Evolutionary conservation across 2,329 filamentous ascomycete species (phyloP), one percentile per base, ranked within the genome.

Genomic region (Leptodontidium sp.): DNA sequence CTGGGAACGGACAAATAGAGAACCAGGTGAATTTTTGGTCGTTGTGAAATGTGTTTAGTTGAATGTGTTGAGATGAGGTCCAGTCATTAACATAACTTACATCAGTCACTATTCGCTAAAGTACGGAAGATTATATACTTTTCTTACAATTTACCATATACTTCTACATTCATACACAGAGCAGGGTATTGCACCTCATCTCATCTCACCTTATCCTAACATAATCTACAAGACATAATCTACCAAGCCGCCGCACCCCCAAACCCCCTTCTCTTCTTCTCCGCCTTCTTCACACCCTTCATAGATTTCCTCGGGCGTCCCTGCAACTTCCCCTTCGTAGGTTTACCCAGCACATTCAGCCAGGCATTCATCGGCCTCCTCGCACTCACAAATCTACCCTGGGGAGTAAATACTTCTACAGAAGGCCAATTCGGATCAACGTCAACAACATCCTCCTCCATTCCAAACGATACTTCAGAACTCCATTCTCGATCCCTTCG

Each of bases 321-420:
- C 73, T 81, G 85, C 75, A 81, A 83, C 67, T 85, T 83, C 67
- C 84, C 80, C 29, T 82, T 80, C n/a, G 83, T 80, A 15, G 81
- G 82, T 35, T 87, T 87, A 77, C 88, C 88, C 72, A 86, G 86
- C 64, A 83, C 81, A 70, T 81, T 80, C 68, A 90, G 68, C 87
- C 90, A 94, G 7, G 88, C 92, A 74, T 91, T 89, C 84, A 97
- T 89, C 1, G 92, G 91, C 72, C 78, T 79, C 45, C 93, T 84
- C 11, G 83, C 81, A 0, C 86, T 90, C 38, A 98, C 84, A 74
- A 92, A 96, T 75, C 88, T 90, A n/a, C 96, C 96, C 68, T 93
- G 86, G 0, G 96, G 96, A 35, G 87, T 92, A 76, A 91, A 98
- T 0, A 98, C 88, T 73, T 98, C 94, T 7, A 99, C 86, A 11